Conservation (phyloP, 345 rosid species). For the Aquilaria sinensis region DNA sequence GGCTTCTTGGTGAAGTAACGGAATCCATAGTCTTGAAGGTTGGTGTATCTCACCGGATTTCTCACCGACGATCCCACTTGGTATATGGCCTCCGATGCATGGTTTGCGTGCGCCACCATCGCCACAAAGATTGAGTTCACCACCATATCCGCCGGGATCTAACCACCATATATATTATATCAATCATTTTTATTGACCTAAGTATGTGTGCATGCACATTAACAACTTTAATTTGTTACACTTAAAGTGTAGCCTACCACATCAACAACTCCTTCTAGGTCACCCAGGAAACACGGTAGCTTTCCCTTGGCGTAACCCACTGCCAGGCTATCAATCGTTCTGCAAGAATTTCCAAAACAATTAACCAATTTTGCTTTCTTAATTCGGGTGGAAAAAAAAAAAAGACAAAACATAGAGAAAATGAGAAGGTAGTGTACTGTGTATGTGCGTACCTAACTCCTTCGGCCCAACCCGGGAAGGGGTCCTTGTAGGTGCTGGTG, state of each 20-base stretch:
- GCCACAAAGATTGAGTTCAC: conserved; percentile 61
- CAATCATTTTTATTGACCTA: too few relatives aligned
- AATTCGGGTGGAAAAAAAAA: not conserved
- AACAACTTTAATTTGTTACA: conserved; percentile 1
- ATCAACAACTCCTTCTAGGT: conserved; percentile 53
- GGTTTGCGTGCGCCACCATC: conserved; percentile 37
- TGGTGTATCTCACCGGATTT: conserved; percentile 34
- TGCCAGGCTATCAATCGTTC: conserved; percentile 81
- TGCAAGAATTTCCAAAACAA: conserved; percentile 13
- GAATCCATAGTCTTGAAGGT: conserved; percentile 36
- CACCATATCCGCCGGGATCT: conserved; percentile 93
- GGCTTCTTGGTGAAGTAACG: conserved; percentile 59
- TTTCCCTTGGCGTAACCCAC: conserved; percentile 77
- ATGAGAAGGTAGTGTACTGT: not conserved
- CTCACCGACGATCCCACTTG: conserved; percentile 74
- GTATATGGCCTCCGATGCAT: conserved; percentile 31
- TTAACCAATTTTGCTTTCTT: not conserved
- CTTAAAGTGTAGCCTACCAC: conserved; percentile 28
- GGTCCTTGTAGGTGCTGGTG: conserved; percentile 65
- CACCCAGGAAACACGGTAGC: conserved; percentile 66
- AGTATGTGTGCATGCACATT: too few relatives aligned
- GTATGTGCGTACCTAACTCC: conserved; percentile 40
- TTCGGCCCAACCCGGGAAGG: conserved; percentile 90
- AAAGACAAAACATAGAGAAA: not conserved
- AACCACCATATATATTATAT: not conserved